Base-by-base conservation (phyloP, 2,329 filamentous ascomycete species). In the Colletotrichum godetiae region DNA sequence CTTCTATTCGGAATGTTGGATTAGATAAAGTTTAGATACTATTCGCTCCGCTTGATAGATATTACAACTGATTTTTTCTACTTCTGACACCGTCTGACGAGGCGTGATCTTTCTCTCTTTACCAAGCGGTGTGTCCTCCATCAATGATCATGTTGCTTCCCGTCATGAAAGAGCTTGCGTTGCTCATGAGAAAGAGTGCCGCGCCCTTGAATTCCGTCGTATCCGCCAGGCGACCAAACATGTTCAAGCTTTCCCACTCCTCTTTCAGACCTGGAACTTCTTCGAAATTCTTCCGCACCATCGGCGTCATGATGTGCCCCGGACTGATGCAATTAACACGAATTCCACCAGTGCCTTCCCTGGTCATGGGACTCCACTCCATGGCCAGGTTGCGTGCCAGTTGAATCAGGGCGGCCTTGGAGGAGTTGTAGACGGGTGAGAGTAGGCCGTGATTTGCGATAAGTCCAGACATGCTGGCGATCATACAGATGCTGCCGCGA, bases 211-310 rank as follows among this genome's bases (percentile, higher is more conserved):
- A 92, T 77, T 92, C 90, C 58, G 87, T 84, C 0, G 90, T 88
- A 31, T 82, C 81, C 31, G 89, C 90, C 37, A 92, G 82, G 24
- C 90, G 85, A 2, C 87, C 91, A 76, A 95, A 86, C 92, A 95
- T 94, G 79, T 94, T 95, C 82, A 94, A 90, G 68, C 86, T 89
- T 66, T 92, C 89, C 93, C 93, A 95, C 67, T 89, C 87, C 63
- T 84, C 80, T 67, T 80, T 81, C 49, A 87, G 82, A 46, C 92
- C 91, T 0, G 93, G 93, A 24, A 90, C 92, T 76, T 93, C 87
- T 74, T 91, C 86, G 76, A 95, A 94, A 59, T 94, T 86, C 77
- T 90, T 88, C 78, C 91, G 87, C 0, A 94, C 92, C 93, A 95
- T 95, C 1, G 91, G 89, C 2, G 91, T 93, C 6, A 91, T 83